Evolutionary conservation across 2,329 filamentous ascomycete genomes (phyloP).

Genomic region (Paracoccidioides brasiliensis): DNA sequence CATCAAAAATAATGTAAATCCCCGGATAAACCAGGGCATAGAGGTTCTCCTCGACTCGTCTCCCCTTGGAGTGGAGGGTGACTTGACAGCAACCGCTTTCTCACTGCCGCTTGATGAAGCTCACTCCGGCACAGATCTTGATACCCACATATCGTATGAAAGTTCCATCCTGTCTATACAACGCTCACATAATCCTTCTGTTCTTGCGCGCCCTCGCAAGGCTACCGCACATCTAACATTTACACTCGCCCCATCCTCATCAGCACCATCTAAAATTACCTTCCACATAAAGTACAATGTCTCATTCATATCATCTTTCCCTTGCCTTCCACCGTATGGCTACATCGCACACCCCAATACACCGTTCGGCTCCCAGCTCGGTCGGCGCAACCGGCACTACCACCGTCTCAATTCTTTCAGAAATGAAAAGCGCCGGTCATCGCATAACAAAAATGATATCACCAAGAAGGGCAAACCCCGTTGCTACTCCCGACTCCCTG

Average conservation of each 20-base stretch:
- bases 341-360: constrained; percentile 9
- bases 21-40: constrained; percentile 34
- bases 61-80: constrained; percentile 26
- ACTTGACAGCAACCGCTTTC: constrained; percentile 26
- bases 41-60: constrained; percentile 27
- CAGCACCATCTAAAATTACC: constrained; percentile 14
- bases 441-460: not conserved
- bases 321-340: constrained; percentile 36
- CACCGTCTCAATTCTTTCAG: constrained; percentile 4
- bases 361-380: not conserved
- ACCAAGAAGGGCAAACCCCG: not conserved
- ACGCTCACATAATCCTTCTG: constrained; percentile 9
- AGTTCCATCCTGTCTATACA: constrained; percentile 9
- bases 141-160: constrained; percentile 7
- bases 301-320: constrained; percentile 42
- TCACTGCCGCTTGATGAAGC: constrained; percentile 26
- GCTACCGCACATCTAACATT: constrained; percentile 17
- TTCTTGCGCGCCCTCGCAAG: constrained; percentile 10
- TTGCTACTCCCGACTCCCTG: constrained; percentile 20
- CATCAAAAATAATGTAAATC: constrained; percentile 16
- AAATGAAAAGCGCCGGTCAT: not conserved
- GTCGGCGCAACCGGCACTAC: constrained; percentile 1
- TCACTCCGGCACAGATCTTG: constrained; percentile 7
- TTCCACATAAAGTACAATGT: constrained; percentile 38
- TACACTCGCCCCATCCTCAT: constrained; percentile 9